These are phyloP conservation scores for Coriolopsis trogii DNA, from an alignment of 1,284 basidiomycete genomes.

Conservation along the genomic window DNA sequence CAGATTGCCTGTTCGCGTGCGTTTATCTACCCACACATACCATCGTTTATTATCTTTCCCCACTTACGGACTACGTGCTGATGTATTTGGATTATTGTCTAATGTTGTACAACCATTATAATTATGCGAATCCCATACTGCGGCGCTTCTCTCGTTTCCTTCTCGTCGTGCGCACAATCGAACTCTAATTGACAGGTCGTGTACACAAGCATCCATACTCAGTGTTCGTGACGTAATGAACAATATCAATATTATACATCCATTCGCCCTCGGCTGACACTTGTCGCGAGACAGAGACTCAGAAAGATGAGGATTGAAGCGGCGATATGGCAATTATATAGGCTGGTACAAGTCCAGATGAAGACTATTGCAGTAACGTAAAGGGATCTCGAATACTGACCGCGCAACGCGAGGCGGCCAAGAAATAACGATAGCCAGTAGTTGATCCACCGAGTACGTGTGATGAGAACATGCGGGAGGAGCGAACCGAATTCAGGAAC, in stretches of 20 bases:
- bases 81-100: conserved; percentile 30
- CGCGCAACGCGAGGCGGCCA: background rate
- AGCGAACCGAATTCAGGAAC: background rate
- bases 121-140: conserved; percentile 7
- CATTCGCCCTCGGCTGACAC: too few species aligned
- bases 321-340: background rate
- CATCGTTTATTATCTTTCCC: conserved; percentile 16
- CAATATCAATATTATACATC: too few species aligned
- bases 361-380: background rate
- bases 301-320: too few species aligned
- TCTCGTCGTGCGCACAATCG: background rate
- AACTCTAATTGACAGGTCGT: too few species aligned
- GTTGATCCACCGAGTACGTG: too few species aligned
- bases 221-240: too few species aligned
- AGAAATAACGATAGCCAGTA: background rate
- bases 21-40: conserved; percentile 9
- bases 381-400: background rate
- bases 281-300: too few species aligned
- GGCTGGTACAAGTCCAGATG: background rate
- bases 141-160: conserved; percentile 4
- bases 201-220: too few species aligned
- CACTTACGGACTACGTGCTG: conserved; percentile 18
- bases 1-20: conserved; percentile 4
- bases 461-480: background rate
- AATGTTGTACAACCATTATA: conserved; percentile 33